These are phyloP conservation scores for Exophiala dermatitidis DNA, from an alignment of 2,329 filamentous ascomycete genomes.

Conservation along the genomic window DNA sequence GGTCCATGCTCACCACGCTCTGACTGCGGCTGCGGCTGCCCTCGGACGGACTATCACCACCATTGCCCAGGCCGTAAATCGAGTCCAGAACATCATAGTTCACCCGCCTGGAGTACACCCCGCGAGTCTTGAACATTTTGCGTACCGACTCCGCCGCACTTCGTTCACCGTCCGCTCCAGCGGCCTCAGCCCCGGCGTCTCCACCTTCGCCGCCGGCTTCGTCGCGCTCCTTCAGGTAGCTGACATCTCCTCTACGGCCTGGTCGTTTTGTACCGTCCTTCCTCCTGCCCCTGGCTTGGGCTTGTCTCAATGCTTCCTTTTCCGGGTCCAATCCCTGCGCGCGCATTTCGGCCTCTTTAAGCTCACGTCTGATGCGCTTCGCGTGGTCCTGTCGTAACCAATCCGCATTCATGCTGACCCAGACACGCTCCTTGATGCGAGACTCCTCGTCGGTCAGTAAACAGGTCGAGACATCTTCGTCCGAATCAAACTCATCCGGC, in stretches of 20 bases:
- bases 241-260: constrained; percentile 42
- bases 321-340: constrained; percentile 31
- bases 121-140: constrained; percentile 26
- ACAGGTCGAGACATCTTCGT: constrained; percentile 79
- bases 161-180: constrained; percentile 5
- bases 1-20: constrained; percentile 7
- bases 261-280: constrained; percentile 40
- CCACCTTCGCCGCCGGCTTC: constrained; percentile 3
- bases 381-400: constrained; percentile 83
- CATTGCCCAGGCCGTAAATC: constrained; percentile 17
- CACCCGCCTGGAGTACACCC: constrained; percentile 23
- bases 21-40: constrained; percentile 9
- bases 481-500: constrained; percentile 76
- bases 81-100: constrained; percentile 24
- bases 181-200: constrained; percentile 3
- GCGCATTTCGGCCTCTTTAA: constrained; percentile 46
- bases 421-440: constrained; percentile 79
- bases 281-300: constrained; percentile 38
- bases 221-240: constrained; percentile 46
- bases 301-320: constrained; percentile 25
- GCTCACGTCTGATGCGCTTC: constrained; percentile 67
- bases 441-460: constrained; percentile 66
- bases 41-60: constrained; percentile 9
- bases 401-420: constrained; percentile 91
- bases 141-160: constrained; percentile 22